phyloP scores from a whole-genome alignment of 768 basidiomycete genomes.

The Trametes punicea region DNA sequence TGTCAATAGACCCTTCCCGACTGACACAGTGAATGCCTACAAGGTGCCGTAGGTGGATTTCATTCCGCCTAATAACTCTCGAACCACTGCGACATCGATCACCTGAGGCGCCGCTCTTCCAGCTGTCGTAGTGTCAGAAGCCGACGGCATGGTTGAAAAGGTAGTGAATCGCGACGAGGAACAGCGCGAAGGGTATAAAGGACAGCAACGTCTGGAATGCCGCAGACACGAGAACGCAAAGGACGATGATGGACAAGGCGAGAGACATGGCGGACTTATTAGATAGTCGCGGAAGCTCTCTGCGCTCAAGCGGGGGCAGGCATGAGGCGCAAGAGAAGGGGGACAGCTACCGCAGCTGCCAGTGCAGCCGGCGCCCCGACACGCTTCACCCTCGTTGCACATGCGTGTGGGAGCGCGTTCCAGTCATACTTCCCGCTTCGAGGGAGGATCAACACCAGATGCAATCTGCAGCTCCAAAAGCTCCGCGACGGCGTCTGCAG shows the following conservation, averaged over 20 bases:
- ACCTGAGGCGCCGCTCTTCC: background rate
- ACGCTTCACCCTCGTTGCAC: constrained; percentile 3
- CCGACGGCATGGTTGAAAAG: background rate
- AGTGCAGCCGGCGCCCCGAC: background rate
- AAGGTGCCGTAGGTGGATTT: constrained; percentile 13
- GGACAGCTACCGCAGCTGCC: constrained; percentile 10
- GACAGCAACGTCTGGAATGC: background rate
- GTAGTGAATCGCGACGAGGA: background rate
- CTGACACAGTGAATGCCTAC: constrained; percentile 10
- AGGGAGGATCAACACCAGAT: background rate
- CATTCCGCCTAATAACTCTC: constrained; percentile 20
- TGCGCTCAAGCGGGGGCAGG: background rate
- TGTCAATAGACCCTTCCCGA: too few species aligned
- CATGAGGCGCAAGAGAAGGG: background rate
- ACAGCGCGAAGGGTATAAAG: constrained; percentile 1
- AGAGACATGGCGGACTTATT: constrained; percentile 2
- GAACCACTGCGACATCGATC: constrained; percentile 9
- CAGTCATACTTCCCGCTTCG: background rate
- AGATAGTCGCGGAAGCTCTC: background rate
- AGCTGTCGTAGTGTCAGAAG: background rate
- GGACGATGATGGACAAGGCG: constrained; percentile 5
- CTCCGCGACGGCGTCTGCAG: background rate
- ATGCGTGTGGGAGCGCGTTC: constrained; percentile 1
- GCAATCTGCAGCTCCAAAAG: background rate
- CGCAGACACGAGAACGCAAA: constrained; percentile 2